Conservation (phyloP, 495 filamentous ascomycete species). For the Talaromyces adpressus region DNA sequence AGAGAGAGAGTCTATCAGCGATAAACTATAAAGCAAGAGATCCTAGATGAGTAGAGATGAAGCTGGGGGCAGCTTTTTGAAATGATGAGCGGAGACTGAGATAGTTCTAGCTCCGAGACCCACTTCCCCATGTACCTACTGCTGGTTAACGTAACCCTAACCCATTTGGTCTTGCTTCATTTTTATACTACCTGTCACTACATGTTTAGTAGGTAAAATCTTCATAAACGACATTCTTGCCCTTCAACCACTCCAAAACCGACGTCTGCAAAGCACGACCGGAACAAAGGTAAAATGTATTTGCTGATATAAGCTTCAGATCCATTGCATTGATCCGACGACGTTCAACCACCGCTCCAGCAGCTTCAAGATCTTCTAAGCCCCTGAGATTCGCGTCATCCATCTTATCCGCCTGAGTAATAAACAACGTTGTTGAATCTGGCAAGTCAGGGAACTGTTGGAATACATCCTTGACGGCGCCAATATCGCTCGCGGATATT, state of each 20-base stretch:
- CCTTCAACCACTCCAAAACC: slow-evolving; percentile 56
- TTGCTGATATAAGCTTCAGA: slow-evolving; percentile 37
- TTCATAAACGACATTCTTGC: slow-evolving; percentile 57
- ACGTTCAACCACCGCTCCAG: slow-evolving; percentile 35
- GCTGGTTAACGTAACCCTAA: too few species aligned
- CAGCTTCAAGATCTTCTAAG: slow-evolving; percentile 15
- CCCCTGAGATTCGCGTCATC: slow-evolving; percentile 16
- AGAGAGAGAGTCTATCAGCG: neutral
- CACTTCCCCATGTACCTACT: neutral
- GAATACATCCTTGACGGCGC: slow-evolving; percentile 54
- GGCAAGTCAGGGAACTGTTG: slow-evolving; percentile 42
- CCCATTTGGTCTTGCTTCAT: neutral
- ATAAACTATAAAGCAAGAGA: neutral
- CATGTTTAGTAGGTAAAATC: slow-evolving; percentile 60
- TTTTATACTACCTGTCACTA: neutral
- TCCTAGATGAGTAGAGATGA: neutral
- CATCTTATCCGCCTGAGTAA: slow-evolving; percentile 33
- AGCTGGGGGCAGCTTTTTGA: neutral
- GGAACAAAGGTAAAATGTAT: slow-evolving; percentile 64
- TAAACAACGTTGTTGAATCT: slow-evolving; percentile 48
- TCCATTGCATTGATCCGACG: slow-evolving; percentile 51
- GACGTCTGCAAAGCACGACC: slow-evolving; percentile 46
- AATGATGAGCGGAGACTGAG: neutral
- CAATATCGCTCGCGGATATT: slow-evolving; percentile 51
- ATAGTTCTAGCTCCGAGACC: neutral